Evolutionary conservation across 495 filamentous ascomycete genomes (phyloP).

Genomic region (Mytilinidion resinicola): DNA sequence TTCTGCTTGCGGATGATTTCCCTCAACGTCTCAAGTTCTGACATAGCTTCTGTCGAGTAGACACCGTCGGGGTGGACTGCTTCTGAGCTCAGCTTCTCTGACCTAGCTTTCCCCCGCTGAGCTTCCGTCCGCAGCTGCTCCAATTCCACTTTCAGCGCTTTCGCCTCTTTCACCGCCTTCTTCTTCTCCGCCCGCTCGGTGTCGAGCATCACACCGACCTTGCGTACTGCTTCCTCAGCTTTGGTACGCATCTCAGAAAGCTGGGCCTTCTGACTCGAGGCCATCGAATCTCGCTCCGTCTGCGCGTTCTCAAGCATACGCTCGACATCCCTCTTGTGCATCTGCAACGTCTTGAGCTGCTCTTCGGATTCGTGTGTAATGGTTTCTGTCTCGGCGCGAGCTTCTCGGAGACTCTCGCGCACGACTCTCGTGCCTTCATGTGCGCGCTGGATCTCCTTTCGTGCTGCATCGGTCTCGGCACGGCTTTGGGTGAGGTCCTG

Average conservation of each 20-base stretch:
- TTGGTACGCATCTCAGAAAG: constrained; percentile 1
- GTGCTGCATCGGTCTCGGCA: constrained; percentile 7
- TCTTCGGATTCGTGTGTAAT: constrained; percentile 12
- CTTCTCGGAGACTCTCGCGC: constrained; percentile 11
- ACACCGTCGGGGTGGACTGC: background rate
- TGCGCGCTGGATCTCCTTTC: constrained; percentile 6
- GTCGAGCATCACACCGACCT: constrained; percentile 7
- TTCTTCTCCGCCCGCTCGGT: constrained; percentile 1
- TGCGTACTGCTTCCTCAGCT: constrained; percentile 12
- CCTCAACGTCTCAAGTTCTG: constrained; percentile 16
- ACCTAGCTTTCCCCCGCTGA: no score
- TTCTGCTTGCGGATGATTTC: constrained; percentile 15
- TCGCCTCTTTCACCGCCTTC: constrained; percentile 4
- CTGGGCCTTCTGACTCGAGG: background rate
- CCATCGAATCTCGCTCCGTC: background rate
- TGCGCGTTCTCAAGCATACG: constrained; percentile 5
- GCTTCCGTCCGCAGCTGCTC: constrained; percentile 11
- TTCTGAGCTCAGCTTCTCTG: background rate
- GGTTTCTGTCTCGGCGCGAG: constrained; percentile 13
- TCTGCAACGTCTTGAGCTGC: constrained; percentile 14
- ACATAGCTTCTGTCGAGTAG: constrained; percentile 1
- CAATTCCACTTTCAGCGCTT: constrained; percentile 11
- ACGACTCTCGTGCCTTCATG: constrained; percentile 13
- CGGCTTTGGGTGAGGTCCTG: constrained; percentile 19
- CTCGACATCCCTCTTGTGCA: constrained; percentile 12